These are phyloP conservation scores for Phytophthora rubi DNA, from an alignment of 352 stramenopile species.

Conservation along the genomic window DNA sequence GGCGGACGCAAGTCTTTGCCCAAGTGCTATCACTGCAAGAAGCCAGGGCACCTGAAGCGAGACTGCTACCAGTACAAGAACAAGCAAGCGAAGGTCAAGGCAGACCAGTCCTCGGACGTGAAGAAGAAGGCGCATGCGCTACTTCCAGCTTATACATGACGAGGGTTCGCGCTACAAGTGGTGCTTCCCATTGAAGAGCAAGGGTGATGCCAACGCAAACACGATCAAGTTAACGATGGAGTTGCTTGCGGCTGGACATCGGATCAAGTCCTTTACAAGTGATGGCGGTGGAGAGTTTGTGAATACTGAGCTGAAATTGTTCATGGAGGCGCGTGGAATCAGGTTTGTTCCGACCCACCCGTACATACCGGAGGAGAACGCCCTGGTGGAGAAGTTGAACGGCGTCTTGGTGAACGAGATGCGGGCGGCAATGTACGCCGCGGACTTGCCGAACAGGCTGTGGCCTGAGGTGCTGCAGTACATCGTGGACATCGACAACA, in stretches of 20 bases:
- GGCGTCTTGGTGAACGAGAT: conserved; percentile 8
- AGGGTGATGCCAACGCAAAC: conserved; percentile 1
- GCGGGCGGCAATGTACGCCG: conserved; percentile 5
- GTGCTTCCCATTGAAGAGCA: not conserved
- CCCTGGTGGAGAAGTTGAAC: conserved; percentile 5
- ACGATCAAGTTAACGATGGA: conserved; percentile 2
- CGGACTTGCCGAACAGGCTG: not conserved
- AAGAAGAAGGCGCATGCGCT: not conserved
- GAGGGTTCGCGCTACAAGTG: not conserved
- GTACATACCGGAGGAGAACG: conserved; percentile 12
- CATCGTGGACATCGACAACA: conserved; percentile 13
- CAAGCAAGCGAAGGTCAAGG: not conserved
- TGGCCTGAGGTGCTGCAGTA: conserved; percentile 13
- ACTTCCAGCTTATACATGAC: not conserved
- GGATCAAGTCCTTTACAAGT: conserved; percentile 9
- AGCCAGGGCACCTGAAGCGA: not conserved
- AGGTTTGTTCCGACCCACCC: conserved; percentile 9
- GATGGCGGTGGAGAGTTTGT: conserved; percentile 21
- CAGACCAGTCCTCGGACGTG: not conserved
- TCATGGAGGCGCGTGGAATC: conserved; percentile 1
- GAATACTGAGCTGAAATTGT: not conserved
- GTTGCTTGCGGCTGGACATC: not conserved
- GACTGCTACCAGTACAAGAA: not conserved
- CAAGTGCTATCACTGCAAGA: not conserved
- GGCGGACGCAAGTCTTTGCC: not conserved